Conservation (phyloP, 805 yeast species). For the Yamadazyma kitorensis region DNA sequence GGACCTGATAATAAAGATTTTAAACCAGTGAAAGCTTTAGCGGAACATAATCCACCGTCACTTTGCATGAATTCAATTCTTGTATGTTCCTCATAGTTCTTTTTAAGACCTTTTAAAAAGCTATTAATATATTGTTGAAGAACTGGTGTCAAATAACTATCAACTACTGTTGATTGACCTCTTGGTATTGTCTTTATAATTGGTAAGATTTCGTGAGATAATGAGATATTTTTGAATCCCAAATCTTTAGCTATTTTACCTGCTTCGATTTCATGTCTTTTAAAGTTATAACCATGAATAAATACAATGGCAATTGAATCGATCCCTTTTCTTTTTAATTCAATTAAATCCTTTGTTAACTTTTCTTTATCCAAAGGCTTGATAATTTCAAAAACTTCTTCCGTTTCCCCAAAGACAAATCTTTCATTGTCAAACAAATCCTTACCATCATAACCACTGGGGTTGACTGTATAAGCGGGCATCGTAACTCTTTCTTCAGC, state of each 20-base stretch:
- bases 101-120: constrained; percentile 60
- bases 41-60: constrained; percentile 21
- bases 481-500: constrained; percentile 20
- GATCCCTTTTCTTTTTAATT: constrained; percentile 56
- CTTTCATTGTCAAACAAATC: constrained; percentile 23
- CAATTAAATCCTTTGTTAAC: constrained; percentile 41
- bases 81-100: constrained; percentile 36
- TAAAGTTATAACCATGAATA: constrained; percentile 71
- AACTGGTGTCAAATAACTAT: constrained; percentile 81
- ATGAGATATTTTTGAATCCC: constrained; percentile 68
- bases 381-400: constrained; percentile 65
- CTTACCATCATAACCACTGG: constrained; percentile 15
- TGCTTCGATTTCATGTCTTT: constrained; percentile 55
- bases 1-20: constrained; percentile 21
- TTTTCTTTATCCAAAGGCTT: constrained; percentile 47
- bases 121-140: constrained; percentile 61
- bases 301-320: constrained; percentile 71
- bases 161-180: constrained; percentile 77
- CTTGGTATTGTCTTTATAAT: constrained; percentile 76
- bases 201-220: constrained; percentile 69
- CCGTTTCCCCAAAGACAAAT: constrained; percentile 57
- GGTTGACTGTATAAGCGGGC: constrained; percentile 18
- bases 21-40: constrained; percentile 18
- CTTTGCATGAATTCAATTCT: constrained; percentile 21
- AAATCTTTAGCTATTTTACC: constrained; percentile 52